These are phyloP conservation scores for Dalbergia cultrata DNA, from an alignment of 306 rosid genomes.

Conservation along the genomic window DNA sequence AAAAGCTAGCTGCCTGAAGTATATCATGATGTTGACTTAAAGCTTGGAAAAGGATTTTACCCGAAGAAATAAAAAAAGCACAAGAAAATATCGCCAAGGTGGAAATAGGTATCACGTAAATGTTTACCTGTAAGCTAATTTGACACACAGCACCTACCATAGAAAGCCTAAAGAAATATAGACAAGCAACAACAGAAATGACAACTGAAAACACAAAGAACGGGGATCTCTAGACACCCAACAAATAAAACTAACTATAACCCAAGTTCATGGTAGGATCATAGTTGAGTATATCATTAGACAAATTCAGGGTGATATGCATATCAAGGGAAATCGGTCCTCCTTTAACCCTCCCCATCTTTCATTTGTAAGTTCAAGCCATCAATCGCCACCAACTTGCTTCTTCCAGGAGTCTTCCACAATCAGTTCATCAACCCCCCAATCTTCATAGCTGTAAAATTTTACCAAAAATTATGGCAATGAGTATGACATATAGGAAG, in stretches of 20 bases:
- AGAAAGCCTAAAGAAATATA: constrained; percentile 17
- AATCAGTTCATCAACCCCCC: constrained; percentile 98
- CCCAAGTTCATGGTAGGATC: constrained; percentile 11
- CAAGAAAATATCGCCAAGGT: background rate
- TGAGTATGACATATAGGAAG: constrained; percentile 10
- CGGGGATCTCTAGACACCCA: background rate
- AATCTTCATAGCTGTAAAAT: constrained; percentile 82
- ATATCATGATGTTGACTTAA: too few species aligned
- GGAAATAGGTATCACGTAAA: background rate
- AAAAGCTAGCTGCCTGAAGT: too few species aligned
- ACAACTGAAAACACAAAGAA: background rate
- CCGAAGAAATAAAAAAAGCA: too few species aligned
- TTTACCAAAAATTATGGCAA: background rate
- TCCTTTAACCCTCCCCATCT: constrained; percentile 12
- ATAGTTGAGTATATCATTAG: constrained; percentile 3
- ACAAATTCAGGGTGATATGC: background rate
- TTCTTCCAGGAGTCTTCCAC: constrained; percentile 99
- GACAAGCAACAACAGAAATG: constrained; percentile 2
- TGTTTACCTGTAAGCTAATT: background rate
- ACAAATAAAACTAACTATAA: background rate
- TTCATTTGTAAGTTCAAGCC: constrained; percentile 21
- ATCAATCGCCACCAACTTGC: constrained; percentile 94
- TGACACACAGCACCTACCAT: constrained; percentile 6
- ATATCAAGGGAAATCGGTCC: background rate
- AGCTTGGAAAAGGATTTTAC: too few species aligned